Percentiles rank a stretch among this genome's conserved stretches.
Conservation (phyloP, 1,284 basidiomycete species). For the Bjerkandera adusta region DNA sequence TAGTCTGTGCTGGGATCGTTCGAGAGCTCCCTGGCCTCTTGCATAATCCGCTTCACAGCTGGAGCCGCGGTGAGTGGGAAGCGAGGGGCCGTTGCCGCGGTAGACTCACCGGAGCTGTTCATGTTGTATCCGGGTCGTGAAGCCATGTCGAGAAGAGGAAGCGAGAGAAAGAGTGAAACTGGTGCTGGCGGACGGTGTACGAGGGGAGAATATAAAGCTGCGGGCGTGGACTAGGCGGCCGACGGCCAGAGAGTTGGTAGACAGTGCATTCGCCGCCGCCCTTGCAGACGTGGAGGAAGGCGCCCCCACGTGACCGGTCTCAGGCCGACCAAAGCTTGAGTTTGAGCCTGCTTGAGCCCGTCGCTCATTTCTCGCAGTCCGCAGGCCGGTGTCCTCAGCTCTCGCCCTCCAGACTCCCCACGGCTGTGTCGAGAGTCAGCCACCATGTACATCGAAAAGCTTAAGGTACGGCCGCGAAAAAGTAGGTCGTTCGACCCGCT, state of each 20-base stretch:
- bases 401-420: not conserved
- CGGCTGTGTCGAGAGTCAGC: not conserved
- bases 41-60: constrained; percentile 96
- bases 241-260: not conserved
- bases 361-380: constrained; percentile 3
- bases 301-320: constrained; percentile 1
- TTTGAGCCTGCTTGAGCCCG: constrained; percentile 5
- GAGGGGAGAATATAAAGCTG: not conserved
- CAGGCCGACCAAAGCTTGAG: constrained; percentile 1
- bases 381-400: not conserved
- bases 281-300: constrained; percentile 8
- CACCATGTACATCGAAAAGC: constrained; percentile 70
- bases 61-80: constrained; percentile 14
- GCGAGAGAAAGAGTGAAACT: constrained; percentile 11
- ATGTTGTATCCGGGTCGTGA: constrained; percentile 58
- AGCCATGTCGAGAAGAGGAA: constrained; percentile 28
- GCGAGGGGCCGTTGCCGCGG: not conserved
- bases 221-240: not conserved
- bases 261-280: constrained; percentile 2
- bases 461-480: constrained; percentile 81
- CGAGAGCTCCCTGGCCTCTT: constrained; percentile 88
- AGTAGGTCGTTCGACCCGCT: constrained; percentile 38
- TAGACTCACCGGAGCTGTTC: constrained; percentile 73
- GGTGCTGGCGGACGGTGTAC: constrained; percentile 6
- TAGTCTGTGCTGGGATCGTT: constrained; percentile 83